Evolutionary conservation across 768 basidiomycete species (phyloP), one percentile per base, ranked within the genome.

Genomic region (Boletus vinaceobasis): DNA sequence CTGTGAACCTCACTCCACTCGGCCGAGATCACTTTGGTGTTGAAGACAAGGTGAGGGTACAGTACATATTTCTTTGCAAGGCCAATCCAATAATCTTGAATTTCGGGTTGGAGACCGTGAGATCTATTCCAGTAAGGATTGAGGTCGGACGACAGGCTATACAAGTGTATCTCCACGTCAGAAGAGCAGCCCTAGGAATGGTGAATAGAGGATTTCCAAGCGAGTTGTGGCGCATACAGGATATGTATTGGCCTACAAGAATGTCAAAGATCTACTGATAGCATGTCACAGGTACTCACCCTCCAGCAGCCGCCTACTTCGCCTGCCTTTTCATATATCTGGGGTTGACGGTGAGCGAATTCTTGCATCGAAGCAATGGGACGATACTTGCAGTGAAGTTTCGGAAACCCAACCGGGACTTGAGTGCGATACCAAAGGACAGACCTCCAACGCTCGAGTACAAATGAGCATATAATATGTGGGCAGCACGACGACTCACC

Each of bases 301-400:
- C 78, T 71, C 80, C 81, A 82, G 31, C 78, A 79, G 36, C 80
- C 79, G 10, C 81, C 81, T 17, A 81, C 71, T 36, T 75, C 74
- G 4, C 48, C 46, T 5, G 63, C 74, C 50, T 78, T 76, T 59
- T 82, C 80, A 32, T 73, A 78, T 19, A 82, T 76, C 81, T 45
- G 11, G 23, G 6, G 36, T 40, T 11, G 31, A 43, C 7, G 15
- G 33, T 61, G 33, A 57, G 44, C 23, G 11, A 35, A 39, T 17
- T 27, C 42, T 29, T 29, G 35, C 27, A 5, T 23, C 1, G 23
- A n/a, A n/a, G 23, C 17, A 32, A 27, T 26, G 31, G 17, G 32
- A 19, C 2, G 29, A 58, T 52, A 43, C 73, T 38, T 58, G 76
- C 80, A 11, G 65, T 74, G 50, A 80, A 80, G 50, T 77, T 72